Base-by-base conservation (phyloP, 768 basidiomycete species). In the Lactarius quietus region DNA sequence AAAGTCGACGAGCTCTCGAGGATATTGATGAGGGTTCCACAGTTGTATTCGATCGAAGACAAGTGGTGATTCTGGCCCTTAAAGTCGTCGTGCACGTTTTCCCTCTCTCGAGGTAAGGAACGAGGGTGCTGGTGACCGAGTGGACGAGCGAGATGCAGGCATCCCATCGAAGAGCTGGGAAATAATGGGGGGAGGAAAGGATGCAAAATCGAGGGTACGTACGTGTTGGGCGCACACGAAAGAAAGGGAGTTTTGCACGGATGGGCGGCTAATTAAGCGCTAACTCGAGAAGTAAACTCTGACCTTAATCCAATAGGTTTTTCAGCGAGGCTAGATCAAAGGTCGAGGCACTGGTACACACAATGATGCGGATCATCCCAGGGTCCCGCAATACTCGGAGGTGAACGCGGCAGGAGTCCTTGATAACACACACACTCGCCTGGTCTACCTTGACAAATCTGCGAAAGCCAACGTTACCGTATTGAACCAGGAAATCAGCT, bases 121-220 rank as follows among this genome's bases (percentile, higher is more conserved):
- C 61, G 57, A 36, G 65, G 65, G 65, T 66, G 51, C 55, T 23
- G 31, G 14, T 9, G 17, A 28, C n/a, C n/a, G n/a, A n/a, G n/a
- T n/a, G n/a, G 57, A 45, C 23, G 53, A 58, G 26, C 28, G 38
- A 41, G 57, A 18, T 29, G n/a, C 33, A 10, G 51, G 33, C 29
- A 48, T 18, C 38, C 8, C 45, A 54, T 59, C 57, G 39, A 61
- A 57, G 55, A 57, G 55, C 39, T 53, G 39, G 54, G 55, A 29
- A 36, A 61, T 57, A 56, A 51, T 48, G 20, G 18, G 58, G n/a
- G 59, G 41, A 28, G 6, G 55, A 26, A 31, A 58, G 28, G 28
- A 57, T 6, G 55, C 26, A 31, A 62, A 66, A 62, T 66, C 39
- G 28, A 62, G 65, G 65, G 65, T 66, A n/a, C n/a, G 60, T 20